Evolutionary conservation across 2,329 filamentous ascomycete genomes (phyloP), one percentile per base, ranked within the genome.

Genomic region (Aspergillus quadricinctus): DNA sequence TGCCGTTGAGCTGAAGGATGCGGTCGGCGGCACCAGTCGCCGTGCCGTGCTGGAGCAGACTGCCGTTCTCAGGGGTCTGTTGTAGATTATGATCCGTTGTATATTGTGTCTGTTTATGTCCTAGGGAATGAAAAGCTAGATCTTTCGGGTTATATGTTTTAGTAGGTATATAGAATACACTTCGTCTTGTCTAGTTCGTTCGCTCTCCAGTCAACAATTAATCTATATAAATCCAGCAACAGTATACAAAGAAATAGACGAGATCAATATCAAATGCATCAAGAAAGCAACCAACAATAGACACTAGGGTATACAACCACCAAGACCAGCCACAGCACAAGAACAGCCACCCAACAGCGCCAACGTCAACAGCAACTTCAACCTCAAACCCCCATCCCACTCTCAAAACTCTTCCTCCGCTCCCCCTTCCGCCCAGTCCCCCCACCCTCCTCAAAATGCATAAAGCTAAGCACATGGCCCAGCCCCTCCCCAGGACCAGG

Each of bases 21-120:
- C 89, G 2, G 86, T 85, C 63, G 92, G 91, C 25, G 90, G 90
- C 28, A 94, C 89, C 25, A 92, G 89, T 77, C 86, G 83, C 75
- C 81, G 81, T 11, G 81, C 83, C 25, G 87, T 92, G 31, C 64
- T 87, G 31, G 80, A 83, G 67, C 89, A 91, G 77, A 90, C 90
- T 61, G 81, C 85, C 51, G 81, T 81, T 61, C 68, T 91, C 55
- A 78, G 79, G 64, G 75, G 77, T 1, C 81, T 83, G 62, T 71
- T 89, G 37, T 72, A 65, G 53, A 48, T 21, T 25, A 37, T 23
- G 10, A 31, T n/a, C 11, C n/a, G 5, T 37, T 2, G 28, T 7
- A 40, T 31, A 40, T 21, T 6, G 45, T 53, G 31, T 35, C 45
- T n/a, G n/a, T n/a, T n/a, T n/a, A 52, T 49, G n/a, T n/a, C n/a